A percentile compares a stretch with the other conserved stretches of the same genome.
phyloP scores from a whole-genome alignment of 768 basidiomycete species.

The Gymnopilus dilepis region DNA sequence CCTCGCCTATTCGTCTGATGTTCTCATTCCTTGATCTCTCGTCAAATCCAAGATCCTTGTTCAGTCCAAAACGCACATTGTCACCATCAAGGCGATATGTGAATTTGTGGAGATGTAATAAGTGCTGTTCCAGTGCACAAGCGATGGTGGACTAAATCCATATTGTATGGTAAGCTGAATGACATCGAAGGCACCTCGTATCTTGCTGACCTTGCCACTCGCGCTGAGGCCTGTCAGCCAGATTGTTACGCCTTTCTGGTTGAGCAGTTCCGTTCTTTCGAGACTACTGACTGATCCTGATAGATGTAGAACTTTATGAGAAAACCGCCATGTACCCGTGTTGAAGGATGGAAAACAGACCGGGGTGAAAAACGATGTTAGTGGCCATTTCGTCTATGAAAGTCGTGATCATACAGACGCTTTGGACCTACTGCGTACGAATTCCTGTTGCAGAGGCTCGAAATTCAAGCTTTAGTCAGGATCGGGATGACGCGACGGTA shows the following conservation, averaged over 20 bases:
- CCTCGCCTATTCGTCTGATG: constrained; percentile 97
- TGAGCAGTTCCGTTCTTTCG: constrained; percentile 71
- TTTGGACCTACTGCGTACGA: too few species aligned
- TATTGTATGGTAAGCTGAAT: not conserved
- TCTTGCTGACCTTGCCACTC: constrained; percentile 79
- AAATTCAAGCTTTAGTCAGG: constrained; percentile 2
- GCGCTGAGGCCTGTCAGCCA: constrained; percentile 98
- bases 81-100: constrained; percentile 95
- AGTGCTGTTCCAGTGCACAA: constrained; percentile 94
- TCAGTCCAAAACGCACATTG: constrained; percentile 93
- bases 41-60: constrained; percentile 95
- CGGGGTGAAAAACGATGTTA: constrained; percentile 75
- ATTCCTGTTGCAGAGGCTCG: too few species aligned
- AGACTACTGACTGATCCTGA: constrained; percentile 71
- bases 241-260: constrained; percentile 88
- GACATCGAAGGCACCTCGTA: not conserved
- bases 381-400: constrained; percentile 40
- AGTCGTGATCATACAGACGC: too few species aligned
- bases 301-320: not conserved
- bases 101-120: constrained; percentile 85
- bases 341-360: constrained; percentile 36
- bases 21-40: constrained; percentile 93
- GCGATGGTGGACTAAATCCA: constrained; percentile 91
- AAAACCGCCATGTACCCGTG: not conserved
- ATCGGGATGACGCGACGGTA: constrained; percentile 32